Conservation (phyloP, 2,329 filamentous ascomycete genomes). For the Aureobasidium zeae region DNA sequence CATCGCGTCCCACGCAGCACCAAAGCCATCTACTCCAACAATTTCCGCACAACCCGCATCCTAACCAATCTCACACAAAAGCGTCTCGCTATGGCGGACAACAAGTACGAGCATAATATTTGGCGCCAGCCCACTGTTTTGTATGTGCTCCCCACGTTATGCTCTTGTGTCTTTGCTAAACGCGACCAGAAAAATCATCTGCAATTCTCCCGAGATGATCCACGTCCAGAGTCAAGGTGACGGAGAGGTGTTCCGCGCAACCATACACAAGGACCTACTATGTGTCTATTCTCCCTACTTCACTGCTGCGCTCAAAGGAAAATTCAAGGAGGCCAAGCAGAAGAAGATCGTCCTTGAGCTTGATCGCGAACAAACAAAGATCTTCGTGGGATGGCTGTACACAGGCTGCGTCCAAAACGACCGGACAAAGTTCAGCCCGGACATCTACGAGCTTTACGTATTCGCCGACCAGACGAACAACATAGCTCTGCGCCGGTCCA, state of each 20-base stretch:
- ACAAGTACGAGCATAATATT: no score
- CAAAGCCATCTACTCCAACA: no score
- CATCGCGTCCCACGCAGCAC: no score
- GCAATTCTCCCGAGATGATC: not conserved
- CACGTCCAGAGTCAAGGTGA: not conserved
- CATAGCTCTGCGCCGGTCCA: constrained; percentile 2
- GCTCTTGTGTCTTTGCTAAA: no score
- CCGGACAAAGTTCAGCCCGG: no score
- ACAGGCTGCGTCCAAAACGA: not conserved
- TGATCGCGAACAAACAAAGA: not conserved
- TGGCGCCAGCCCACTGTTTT: no score
- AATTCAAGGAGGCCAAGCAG: not conserved
- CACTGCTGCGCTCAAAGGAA: not conserved
- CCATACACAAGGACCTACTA: constrained; percentile 3
- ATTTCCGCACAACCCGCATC: no score
- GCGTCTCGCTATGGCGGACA: no score
- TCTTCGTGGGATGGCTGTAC: not conserved
- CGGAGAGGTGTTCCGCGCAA: not conserved
- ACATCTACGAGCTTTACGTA: not conserved
- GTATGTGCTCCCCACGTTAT: no score
- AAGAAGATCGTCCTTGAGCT: not conserved
- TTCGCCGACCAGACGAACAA: not conserved
- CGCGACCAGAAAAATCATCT: not conserved
- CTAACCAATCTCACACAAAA: no score
- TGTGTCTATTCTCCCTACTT: constrained; percentile 8